A percentile compares a stretch with the other conserved stretches of the same genome.
Conservation (phyloP, 148 eudicot genomes). For the Polygonum aviculare region DNA sequence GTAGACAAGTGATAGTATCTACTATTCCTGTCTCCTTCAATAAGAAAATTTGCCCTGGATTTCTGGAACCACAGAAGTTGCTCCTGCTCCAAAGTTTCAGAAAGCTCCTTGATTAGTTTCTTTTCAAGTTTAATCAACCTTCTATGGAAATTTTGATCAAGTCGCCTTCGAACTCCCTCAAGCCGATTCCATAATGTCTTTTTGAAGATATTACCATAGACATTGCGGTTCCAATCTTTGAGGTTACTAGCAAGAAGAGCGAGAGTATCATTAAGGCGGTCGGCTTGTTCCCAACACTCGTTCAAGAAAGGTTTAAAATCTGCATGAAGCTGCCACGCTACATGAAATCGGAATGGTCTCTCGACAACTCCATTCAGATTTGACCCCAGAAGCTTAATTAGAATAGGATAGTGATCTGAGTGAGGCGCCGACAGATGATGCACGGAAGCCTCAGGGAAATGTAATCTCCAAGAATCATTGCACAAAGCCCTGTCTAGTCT, state of each 20-base stretch:
- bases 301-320: not conserved
- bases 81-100: not conserved
- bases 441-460: not conserved
- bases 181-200: not conserved
- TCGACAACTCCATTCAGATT: fast-evolving
- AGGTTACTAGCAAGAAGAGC: not conserved
- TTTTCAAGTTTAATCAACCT: not conserved
- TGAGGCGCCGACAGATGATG: not conserved
- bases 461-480: not conserved
- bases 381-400: not conserved
- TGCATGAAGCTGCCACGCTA: not conserved
- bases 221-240: not conserved
- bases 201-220: not conserved
- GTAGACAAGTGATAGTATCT: not conserved
- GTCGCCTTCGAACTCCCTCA: not conserved
- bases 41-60: too few relatives aligned
- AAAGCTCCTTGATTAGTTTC: not conserved
- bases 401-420: not conserved
- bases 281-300: not conserved
- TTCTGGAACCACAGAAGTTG: not conserved
- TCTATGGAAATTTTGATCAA: not conserved
- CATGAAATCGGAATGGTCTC: not conserved
- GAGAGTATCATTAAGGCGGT: not conserved
- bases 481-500: not conserved
- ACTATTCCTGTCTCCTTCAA: not conserved